These are phyloP conservation scores for Raphanus raphanistrum DNA, from an alignment of 345 rosid species.

Conservation along the genomic window DNA sequence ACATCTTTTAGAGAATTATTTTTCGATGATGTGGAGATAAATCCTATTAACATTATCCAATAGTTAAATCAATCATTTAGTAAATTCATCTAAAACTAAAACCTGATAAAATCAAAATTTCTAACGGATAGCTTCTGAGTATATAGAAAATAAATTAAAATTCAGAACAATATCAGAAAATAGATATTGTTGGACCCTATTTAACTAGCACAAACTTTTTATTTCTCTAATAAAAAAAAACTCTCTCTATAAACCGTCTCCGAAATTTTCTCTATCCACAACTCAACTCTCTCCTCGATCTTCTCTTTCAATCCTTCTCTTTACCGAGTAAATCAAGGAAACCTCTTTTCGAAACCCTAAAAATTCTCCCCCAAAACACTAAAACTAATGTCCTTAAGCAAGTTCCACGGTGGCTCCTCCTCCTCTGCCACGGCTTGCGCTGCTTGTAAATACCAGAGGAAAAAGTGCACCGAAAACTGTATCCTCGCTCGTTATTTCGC, in stretches of 20 bases:
- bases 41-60: conserved; percentile 10
- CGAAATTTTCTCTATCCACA: conserved; percentile 22
- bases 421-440: conserved; percentile 46
- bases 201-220: background rate
- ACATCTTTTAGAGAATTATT: no score
- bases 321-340: conserved; percentile 18
- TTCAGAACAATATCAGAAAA: background rate
- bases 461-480: conserved; percentile 43
- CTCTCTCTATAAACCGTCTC: conserved; percentile 5
- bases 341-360: background rate
- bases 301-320: conserved; percentile 19
- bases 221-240: background rate
- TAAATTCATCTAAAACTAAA: background rate
- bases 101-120: background rate
- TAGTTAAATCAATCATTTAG: background rate
- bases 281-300: conserved; percentile 24
- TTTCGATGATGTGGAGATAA: no score
- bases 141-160: background rate
- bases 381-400: conserved; percentile 22
- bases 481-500: conserved; percentile 49
- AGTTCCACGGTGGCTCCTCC: conserved; percentile 8
- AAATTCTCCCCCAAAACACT: background rate
- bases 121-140: conserved; percentile 8
- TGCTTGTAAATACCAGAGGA: conserved; percentile 49
- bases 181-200: background rate